phyloP scores from a whole-genome alignment of 495 filamentous ascomycete genomes.

The Penicillium daleae region DNA sequence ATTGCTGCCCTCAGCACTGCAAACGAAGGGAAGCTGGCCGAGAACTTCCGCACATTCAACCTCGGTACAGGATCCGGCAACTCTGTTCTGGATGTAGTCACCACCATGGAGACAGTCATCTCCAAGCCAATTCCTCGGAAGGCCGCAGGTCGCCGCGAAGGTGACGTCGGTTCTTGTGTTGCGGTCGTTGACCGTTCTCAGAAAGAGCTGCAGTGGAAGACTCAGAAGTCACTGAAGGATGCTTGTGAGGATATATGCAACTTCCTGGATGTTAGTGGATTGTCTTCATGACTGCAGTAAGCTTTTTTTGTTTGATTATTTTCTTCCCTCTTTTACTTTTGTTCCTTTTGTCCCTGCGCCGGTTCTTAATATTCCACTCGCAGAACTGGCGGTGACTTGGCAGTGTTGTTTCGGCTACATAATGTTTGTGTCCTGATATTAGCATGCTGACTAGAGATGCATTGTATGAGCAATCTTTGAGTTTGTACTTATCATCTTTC shows the following conservation, averaged over 20 bases:
- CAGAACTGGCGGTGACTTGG: slow-evolving; percentile 1
- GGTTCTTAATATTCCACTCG: slow-evolving; percentile 18
- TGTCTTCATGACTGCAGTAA: slow-evolving; percentile 28
- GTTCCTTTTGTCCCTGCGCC: slow-evolving; percentile 5
- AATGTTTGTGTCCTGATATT: slow-evolving; percentile 13
- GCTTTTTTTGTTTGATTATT: slow-evolving; percentile 10
- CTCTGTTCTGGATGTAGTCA: slow-evolving; percentile 56
- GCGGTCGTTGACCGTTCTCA: slow-evolving; percentile 81
- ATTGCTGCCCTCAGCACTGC: slow-evolving; percentile 57
- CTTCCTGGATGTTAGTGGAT: slow-evolving; percentile 50
- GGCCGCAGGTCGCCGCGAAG: slow-evolving; percentile 73
- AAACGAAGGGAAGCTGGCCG: slow-evolving; percentile 39
- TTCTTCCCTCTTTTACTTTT: slow-evolving; percentile 14
- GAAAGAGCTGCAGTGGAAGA: slow-evolving; percentile 87
- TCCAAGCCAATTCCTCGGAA: slow-evolving; percentile 52
- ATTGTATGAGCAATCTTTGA: slow-evolving; percentile 14
- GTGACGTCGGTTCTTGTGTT: slow-evolving; percentile 81
- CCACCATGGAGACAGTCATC: slow-evolving; percentile 49
- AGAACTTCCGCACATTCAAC: slow-evolving; percentile 58
- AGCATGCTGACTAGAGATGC: slow-evolving; percentile 19
- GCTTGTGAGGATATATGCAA: slow-evolving; percentile 86
- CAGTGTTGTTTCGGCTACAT: slow-evolving; percentile 9
- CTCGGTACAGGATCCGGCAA: slow-evolving; percentile 56
- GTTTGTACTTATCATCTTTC: neutral
- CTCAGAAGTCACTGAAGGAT: slow-evolving; percentile 77